These are phyloP conservation scores for Piper betle DNA, from an alignment of 164 flowering plant species.

Conservation along the genomic window DNA sequence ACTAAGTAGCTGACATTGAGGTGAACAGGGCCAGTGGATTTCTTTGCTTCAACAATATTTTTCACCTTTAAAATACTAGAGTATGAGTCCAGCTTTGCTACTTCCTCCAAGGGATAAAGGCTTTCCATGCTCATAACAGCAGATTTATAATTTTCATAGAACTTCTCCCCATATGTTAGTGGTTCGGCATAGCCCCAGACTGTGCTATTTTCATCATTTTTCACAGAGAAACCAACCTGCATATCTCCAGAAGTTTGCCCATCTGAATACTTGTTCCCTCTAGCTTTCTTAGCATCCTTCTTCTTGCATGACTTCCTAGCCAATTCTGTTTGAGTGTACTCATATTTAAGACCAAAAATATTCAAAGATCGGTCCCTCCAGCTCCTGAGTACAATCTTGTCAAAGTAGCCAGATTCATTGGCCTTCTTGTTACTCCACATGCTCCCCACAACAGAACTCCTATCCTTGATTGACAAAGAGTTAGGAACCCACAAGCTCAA, in stretches of 20 bases:
- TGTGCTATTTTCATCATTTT: constrained; percentile 4
- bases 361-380: constrained; percentile 1
- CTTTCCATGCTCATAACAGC: background rate
- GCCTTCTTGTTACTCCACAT: constrained; percentile 37
- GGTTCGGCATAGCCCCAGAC: constrained; percentile 30
- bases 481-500: constrained; percentile 32
- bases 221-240: constrained; percentile 32
- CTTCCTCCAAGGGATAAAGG: background rate
- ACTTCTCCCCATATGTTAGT: constrained; percentile 21
- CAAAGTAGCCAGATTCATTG: constrained; percentile 34
- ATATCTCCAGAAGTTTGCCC: constrained; percentile 25
- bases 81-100: background rate
- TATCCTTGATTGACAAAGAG: constrained; percentile 24
- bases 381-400: constrained; percentile 15
- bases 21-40: constrained; percentile 5
- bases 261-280: constrained; percentile 24
- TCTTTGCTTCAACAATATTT: background rate
- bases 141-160: constrained; percentile 6
- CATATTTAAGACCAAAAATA: constrained; percentile 26
- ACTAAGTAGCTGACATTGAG: constrained; percentile 45
- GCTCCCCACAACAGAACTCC: constrained; percentile 25
- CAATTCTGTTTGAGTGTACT: constrained; percentile 28
- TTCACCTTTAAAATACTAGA: background rate
- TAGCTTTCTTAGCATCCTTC: constrained; percentile 5
- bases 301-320: constrained; percentile 27